Percentiles rank a stretch among this genome's conserved stretches.
Conservation (phyloP, 345 rosid genomes). For the Boechera divaricarpa region DNA sequence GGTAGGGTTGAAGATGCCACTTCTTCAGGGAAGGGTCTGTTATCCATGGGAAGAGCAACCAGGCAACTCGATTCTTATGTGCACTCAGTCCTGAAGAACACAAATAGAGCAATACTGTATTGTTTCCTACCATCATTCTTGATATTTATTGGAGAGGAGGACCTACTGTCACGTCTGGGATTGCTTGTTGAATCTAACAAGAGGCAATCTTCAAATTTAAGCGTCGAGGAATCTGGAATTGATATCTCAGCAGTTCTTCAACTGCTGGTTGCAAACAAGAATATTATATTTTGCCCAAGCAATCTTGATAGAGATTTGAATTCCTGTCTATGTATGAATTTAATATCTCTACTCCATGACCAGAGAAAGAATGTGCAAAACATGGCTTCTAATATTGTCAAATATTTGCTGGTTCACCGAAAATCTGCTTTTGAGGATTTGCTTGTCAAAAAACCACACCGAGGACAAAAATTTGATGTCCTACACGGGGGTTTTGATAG, state of each 20-base stretch:
- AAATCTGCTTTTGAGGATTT: constrained; percentile 80
- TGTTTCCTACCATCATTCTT: constrained; percentile 91
- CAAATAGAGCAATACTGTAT: constrained; percentile 78
- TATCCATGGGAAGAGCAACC: constrained; percentile 77
- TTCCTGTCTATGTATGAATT: constrained; percentile 85
- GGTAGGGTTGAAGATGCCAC: constrained; percentile 85
- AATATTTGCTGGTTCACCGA: constrained; percentile 77
- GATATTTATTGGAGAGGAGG: constrained; percentile 78
- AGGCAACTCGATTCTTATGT: constrained; percentile 83
- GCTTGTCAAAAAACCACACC: constrained; percentile 76
- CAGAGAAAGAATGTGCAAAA: constrained; percentile 74
- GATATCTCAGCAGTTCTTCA: constrained; percentile 77
- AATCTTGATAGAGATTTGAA: constrained; percentile 87
- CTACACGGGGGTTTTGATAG: constrained; percentile 88
- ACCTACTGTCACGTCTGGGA: constrained; percentile 69
- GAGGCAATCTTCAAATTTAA: constrained; percentile 49
- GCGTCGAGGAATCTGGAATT: constrained; percentile 64
- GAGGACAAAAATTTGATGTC: constrained; percentile 73
- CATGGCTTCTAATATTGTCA: constrained; percentile 74
- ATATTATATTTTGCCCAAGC: constrained; percentile 83
- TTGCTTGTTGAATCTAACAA: constrained; percentile 65
- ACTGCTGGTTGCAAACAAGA: constrained; percentile 81
- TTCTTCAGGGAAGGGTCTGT: constrained; percentile 78
- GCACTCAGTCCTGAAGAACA: constrained; percentile 81
- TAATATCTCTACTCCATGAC: constrained; percentile 78